phyloP scores from a whole-genome alignment of 768 basidiomycete species.

The Auricularia heimuer region DNA sequence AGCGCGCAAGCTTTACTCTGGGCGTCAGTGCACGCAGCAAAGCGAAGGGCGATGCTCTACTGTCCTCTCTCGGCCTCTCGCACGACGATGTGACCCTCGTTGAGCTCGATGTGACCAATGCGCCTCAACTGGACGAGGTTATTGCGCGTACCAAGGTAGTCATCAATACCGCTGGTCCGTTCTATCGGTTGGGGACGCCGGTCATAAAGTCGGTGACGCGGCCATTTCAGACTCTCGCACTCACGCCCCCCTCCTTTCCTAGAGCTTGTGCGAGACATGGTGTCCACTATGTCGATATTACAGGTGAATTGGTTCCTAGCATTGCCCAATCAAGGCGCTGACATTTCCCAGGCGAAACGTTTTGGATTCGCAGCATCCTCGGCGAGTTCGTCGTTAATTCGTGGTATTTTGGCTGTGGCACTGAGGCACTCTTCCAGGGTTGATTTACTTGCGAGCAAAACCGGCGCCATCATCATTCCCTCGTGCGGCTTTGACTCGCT shows the following conservation, averaged over 20 bases:
- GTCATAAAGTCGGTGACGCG: slow-evolving; percentile 50
- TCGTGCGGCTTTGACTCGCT: slow-evolving; percentile 71
- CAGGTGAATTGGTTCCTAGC: slow-evolving; percentile 22
- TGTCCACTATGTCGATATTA: slow-evolving; percentile 79
- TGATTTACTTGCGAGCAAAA: slow-evolving; percentile 61
- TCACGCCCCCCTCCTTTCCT: background rate
- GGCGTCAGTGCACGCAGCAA: slow-evolving; percentile 64
- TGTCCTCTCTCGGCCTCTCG: slow-evolving; percentile 36
- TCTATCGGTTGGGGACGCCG: slow-evolving; percentile 55
- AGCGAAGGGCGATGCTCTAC: slow-evolving; percentile 46
- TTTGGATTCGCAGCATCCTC: slow-evolving; percentile 59
- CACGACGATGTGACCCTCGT: slow-evolving; percentile 36
- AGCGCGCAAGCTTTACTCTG: slow-evolving; percentile 49
- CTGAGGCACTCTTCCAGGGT: slow-evolving; percentile 32
- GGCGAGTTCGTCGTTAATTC: slow-evolving; percentile 26
- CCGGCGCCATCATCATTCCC: slow-evolving; percentile 68
- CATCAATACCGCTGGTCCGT: slow-evolving; percentile 72
- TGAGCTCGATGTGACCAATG: slow-evolving; percentile 41
- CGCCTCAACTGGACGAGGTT: slow-evolving; percentile 41
- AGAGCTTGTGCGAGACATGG: slow-evolving; percentile 67
- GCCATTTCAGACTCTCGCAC: background rate
- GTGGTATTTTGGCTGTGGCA: background rate
- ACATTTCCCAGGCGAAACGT: slow-evolving; percentile 37
- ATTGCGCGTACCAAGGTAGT: slow-evolving; percentile 58
- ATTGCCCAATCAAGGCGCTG: background rate